Evolutionary conservation across 2,329 filamentous ascomycete species (phyloP), one percentile per base, ranked within the genome.

Genomic region (Ophiobolus disseminans): DNA sequence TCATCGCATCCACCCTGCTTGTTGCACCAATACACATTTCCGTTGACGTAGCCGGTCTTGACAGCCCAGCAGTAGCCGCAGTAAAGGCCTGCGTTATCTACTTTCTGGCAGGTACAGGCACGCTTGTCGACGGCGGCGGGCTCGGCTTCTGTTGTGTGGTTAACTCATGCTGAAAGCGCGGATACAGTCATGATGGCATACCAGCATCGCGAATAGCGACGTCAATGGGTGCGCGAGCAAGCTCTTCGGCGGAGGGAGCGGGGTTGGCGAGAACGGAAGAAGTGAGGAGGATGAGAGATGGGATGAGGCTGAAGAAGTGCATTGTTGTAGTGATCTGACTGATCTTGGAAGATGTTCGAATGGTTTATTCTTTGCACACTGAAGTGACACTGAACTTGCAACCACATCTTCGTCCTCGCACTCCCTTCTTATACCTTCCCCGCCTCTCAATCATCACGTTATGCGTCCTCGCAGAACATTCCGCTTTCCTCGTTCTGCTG

Each of bases 21-120:
- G 25, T 45, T 50, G 47, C 47, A 50, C 41, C 36, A 50, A 31
- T 36, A 50, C 22, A 50, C 41, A 34, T 50, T 20, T 5, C 37
- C 16, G 20, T 32, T 4, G 16, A 50, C 36, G 3, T 28, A 30
- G 13, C n/a, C 32, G n/a, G 26, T 39, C 11, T 23, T 10, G 8
- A 14, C 26, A 3, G 20, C 31, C n/a, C 38, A 9, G 11, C 11
- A 23, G 7, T 21, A 14, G 26, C 30, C 30, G n/a, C 30, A 32
- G 31, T 34, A 50, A 36, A 26, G 23, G 40, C 48, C 48, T 22
- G 38, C 36, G 10, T 42, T 43, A 10, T 23, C 39, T 14, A 50
- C 43, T 30, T 40, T 46, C n/a, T 13, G 9, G 3, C 48, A 50
- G 11, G 22, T 46, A 22, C 42, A 50, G 13, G 38, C 46, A 28